Evolutionary conservation across 2,329 filamentous ascomycete genomes (phyloP).

Genomic region (Aspergillus pseudoglaucus): DNA sequence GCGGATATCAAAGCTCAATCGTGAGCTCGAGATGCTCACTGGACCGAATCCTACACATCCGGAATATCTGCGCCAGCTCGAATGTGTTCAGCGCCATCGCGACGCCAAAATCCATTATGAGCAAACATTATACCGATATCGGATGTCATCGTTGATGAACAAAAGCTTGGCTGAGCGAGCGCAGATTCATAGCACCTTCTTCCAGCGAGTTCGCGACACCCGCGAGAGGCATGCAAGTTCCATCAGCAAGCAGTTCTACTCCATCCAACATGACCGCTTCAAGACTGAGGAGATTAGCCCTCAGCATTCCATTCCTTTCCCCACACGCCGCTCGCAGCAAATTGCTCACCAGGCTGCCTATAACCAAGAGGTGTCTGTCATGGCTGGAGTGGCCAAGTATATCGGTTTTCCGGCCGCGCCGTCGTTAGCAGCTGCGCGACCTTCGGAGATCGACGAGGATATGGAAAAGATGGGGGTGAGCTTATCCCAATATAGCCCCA

Average conservation of each 20-base stretch:
- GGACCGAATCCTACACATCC: constrained; percentile 66
- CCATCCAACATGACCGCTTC: constrained; percentile 82
- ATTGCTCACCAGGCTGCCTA: constrained; percentile 82
- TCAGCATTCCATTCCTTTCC: constrained; percentile 76
- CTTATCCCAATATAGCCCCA: constrained; percentile 15
- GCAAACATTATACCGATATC: constrained; percentile 65
- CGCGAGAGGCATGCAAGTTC: constrained; percentile 73
- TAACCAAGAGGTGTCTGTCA: constrained; percentile 86
- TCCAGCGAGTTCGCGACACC: constrained; percentile 75
- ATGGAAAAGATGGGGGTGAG: constrained; percentile 82
- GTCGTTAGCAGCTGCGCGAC: constrained; percentile 64
- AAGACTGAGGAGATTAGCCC: constrained; percentile 70
- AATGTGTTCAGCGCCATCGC: constrained; percentile 74
- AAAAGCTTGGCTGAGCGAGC: constrained; percentile 74
- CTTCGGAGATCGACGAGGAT: constrained; percentile 75
- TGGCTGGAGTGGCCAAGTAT: constrained; percentile 88
- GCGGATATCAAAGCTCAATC: constrained; percentile 71
- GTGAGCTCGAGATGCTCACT: constrained; percentile 55
- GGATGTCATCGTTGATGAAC: constrained; percentile 64
- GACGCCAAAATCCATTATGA: constrained; percentile 74
- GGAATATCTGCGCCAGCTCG: constrained; percentile 84
- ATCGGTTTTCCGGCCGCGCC: constrained; percentile 96
- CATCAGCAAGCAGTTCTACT: constrained; percentile 84
- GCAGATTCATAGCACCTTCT: constrained; percentile 84
- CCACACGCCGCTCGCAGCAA: constrained; percentile 67